Conservation (phyloP, 768 basidiomycete species). For the Cystobasidium ongulense region DNA sequence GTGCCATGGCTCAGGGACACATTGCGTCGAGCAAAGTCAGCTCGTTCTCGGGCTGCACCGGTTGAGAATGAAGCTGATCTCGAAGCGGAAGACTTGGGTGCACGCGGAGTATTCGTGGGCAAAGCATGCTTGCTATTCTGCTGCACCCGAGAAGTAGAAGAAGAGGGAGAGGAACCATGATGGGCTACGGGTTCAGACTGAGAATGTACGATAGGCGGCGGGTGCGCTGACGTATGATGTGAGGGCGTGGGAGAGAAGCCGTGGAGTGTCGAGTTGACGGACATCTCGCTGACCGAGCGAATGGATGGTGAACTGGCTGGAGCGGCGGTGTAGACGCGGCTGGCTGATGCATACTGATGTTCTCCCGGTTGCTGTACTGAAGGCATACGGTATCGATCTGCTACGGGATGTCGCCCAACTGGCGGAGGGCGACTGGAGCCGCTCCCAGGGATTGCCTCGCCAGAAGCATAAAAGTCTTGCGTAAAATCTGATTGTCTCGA, state of each 20-base stretch:
- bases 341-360: neutral
- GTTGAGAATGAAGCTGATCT: constrained; percentile 7
- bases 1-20: neutral
- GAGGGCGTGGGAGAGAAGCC: neutral
- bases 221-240: neutral
- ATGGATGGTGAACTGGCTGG: neutral
- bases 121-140: neutral
- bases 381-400: neutral
- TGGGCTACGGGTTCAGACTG: neutral
- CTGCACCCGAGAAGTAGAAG: neutral
- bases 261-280: neutral
- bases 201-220: neutral
- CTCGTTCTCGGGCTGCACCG: neutral
- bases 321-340: neutral
- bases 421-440: neutral
- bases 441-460: neutral
- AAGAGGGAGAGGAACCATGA: neutral
- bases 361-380: neutral
- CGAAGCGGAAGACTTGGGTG: neutral
- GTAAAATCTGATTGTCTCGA: constrained; percentile 1
- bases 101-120: neutral
- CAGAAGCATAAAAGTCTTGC: constrained; percentile 4
- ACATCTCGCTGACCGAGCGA: neutral
- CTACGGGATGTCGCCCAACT: neutral
- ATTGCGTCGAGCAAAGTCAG: neutral